phyloP scores from a whole-genome alignment of 169 alveolate genomes.

The Eimeria falciformis region DNA sequence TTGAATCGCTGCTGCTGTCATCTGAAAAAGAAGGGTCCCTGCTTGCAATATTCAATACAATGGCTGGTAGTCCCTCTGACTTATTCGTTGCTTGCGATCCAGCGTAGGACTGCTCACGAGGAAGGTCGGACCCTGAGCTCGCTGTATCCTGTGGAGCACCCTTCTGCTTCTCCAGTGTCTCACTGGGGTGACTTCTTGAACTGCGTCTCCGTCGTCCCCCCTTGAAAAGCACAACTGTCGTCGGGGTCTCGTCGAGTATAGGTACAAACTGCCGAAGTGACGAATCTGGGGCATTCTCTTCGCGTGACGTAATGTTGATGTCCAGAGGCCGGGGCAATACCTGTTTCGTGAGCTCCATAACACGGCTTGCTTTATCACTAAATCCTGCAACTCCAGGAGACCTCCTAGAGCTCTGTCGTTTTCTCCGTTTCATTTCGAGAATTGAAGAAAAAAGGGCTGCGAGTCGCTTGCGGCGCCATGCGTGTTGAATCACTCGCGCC shows the following conservation, averaged over 20 bases:
- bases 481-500: constrained; percentile 1
- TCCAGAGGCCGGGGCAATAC: background rate
- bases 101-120: background rate
- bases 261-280: background rate
- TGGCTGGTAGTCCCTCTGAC: constrained; percentile 1
- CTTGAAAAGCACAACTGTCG: constrained; percentile 2
- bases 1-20: constrained; percentile 1
- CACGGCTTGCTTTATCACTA: background rate
- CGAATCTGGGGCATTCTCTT: background rate
- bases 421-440: background rate
- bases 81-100: background rate
- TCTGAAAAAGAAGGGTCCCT: background rate
- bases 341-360: background rate
- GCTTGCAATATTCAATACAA: constrained; percentile 3
- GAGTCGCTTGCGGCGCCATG: constrained; percentile 3
- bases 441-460: background rate
- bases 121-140: background rate
- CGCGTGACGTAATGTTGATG: background rate
- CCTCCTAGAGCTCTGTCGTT: background rate
- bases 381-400: background rate
- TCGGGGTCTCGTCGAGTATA: background rate
- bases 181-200: background rate
- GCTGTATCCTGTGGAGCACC: background rate
- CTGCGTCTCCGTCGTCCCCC: background rate
- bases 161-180: background rate